Evolutionary conservation across 768 basidiomycete genomes (phyloP), one percentile per base, ranked within the genome.

Genomic region (Boletus vinaceobasis): DNA sequence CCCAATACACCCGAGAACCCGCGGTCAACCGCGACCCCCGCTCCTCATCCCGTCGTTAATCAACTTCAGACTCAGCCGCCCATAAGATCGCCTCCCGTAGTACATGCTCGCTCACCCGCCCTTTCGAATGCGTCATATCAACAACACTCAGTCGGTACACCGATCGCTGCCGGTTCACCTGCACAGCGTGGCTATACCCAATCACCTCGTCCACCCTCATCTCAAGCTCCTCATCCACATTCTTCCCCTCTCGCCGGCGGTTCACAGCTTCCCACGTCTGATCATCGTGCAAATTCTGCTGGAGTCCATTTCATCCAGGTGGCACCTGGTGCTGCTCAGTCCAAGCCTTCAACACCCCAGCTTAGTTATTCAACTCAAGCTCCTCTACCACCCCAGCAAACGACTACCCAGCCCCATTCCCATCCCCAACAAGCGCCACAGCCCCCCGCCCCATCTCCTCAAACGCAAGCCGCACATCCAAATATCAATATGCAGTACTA

Each of bases 141-240:
- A 37, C 59, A 62, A 33, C 60, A 56, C 7, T 32, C 62, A 44
- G 38, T 37, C 8, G 50, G 58, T 23, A 59, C 62, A 21, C 62
- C 68, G 4, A 65, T 61, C n/a, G 31, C 65, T 38, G 43, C 59
- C 7, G 40, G 57, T 44, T 72, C 70, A 21, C 70, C 70, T 43
- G 69, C 69, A 29, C 70, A 65, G 40, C 67, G 71, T 36, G 66
- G 67, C 17, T 71, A 72, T 59, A 71, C 70, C 39, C 70, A 71
- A 46, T 72, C 70, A 26, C 70, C 70, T 36, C 71, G 70, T 26
- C 69, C 69, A 29, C 64, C 67, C 15, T 71, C 69, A 37, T 70
- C 70, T 7, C 69, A 71, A 57, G 45, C 69, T 15, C 60, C 55
- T 19, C 69, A 60, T 52, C 52, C 60, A 19, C 69, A 62, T 39